Base-by-base conservation (phyloP, 768 basidiomycete species). In the Suillus americanus region DNA sequence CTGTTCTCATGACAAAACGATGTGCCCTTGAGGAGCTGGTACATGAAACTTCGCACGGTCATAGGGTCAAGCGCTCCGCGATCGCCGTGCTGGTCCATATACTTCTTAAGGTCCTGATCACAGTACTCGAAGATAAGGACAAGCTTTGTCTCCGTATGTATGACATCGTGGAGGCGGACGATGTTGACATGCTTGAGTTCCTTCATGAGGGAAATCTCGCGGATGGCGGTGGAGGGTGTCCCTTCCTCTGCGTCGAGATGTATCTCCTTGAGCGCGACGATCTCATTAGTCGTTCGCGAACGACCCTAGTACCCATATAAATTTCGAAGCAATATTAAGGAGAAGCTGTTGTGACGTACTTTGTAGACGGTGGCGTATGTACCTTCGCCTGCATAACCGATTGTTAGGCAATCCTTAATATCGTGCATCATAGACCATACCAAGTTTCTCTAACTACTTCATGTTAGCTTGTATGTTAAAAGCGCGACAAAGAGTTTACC, bases 181-280 rank as follows among this genome's bases (percentile, higher is more conserved):
- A 99, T 97, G 80, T 99, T 99, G 81, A 94, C 89, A 72, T 99
- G 97, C 78, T 97, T 97, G 72, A 99, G 89, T 75, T 99, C 97
- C 77, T 99, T 99, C 96, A 99, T 98, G 69, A 99, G 86, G 48
- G 94, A 96, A 72, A 99, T 99, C 83, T 99, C 97, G 55, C 97
- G 90, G 75, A 99, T 99, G 62, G 97, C 97, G 16, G 97, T 99
- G 54, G 93, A 95, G 38, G 97, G 97, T 0, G 97, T 99, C 40
- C 97, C 97, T 80, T 99, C 97, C 78, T 99, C 97, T 5, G 97
- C 93, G 81, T 99, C 97, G 65, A 99, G 91, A 73, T 99, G 96
- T 68, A 99, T 99, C 81, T 99, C 97, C 78, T 99, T 99, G 63
- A 99, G 78, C 14, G 97, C 97, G 20, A 99, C 97, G 61, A 97